These are phyloP conservation scores for Saccharomycopsis amapae DNA, from an alignment of 805 yeast genomes.

Conservation along the genomic window DNA sequence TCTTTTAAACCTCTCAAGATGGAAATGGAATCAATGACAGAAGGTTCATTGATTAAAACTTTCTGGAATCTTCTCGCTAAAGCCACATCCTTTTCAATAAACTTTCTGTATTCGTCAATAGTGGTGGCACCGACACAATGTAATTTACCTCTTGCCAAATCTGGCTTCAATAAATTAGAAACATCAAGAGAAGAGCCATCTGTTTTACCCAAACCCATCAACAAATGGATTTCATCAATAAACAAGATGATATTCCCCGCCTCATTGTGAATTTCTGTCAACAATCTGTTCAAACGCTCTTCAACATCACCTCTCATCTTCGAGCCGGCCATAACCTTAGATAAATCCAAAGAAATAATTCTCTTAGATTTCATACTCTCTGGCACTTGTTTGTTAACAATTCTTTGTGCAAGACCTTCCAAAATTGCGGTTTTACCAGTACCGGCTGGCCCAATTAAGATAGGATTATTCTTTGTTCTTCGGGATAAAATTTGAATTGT, in stretches of 20 bases:
- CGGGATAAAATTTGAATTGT: slow-evolving; percentile 89
- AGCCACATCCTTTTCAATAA: slow-evolving; percentile 95
- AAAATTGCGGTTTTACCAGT: slow-evolving; percentile 96
- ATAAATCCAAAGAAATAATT: slow-evolving; percentile 78
- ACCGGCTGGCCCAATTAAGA: slow-evolving; percentile 92
- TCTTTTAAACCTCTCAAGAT: slow-evolving; percentile 91
- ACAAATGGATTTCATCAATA: slow-evolving; percentile 84
- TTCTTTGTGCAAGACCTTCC: slow-evolving; percentile 95
- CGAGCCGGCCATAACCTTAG: slow-evolving; percentile 88
- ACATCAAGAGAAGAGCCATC: slow-evolving; percentile 92
- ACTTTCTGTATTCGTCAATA: slow-evolving; percentile 83
- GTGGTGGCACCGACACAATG: slow-evolving; percentile 98
- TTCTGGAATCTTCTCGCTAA: slow-evolving; percentile 91
- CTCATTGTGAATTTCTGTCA: slow-evolving; percentile 60
- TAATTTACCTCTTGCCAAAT: slow-evolving; percentile 77
- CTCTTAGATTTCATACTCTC: slow-evolving; percentile 85
- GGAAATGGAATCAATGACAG: slow-evolving; percentile 84
- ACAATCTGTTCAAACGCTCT: slow-evolving; percentile 72
- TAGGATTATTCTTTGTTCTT: slow-evolving; percentile 93
- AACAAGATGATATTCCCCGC: slow-evolving; percentile 72
- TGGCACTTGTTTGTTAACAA: slow-evolving; percentile 87
- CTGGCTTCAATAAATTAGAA: slow-evolving; percentile 86
- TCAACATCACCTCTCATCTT: slow-evolving; percentile 96
- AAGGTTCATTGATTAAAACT: slow-evolving; percentile 78
- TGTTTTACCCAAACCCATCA: slow-evolving; percentile 84